Evolutionary conservation across 2,329 filamentous ascomycete genomes (phyloP).

Genomic region (Fusarium pseudograminearum): DNA sequence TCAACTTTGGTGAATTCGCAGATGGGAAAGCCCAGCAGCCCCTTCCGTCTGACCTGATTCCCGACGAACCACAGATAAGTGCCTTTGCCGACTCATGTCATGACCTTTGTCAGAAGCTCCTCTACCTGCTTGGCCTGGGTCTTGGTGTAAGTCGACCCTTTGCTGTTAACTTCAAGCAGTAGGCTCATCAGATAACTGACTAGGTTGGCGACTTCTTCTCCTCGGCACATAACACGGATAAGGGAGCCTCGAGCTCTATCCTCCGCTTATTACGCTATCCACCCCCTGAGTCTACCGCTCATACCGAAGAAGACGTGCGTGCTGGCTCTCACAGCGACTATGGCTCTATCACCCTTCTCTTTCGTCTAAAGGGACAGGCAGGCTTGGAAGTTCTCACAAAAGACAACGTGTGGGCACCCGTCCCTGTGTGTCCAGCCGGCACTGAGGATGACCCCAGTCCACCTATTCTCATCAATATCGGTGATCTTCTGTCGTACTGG

Average conservation of each 20-base stretch:
- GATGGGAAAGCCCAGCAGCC: slow-evolving; percentile 79
- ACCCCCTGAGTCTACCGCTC: slow-evolving; percentile 58
- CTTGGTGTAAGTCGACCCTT: slow-evolving; percentile 66
- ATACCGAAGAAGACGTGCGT: slow-evolving; percentile 73
- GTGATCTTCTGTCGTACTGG: slow-evolving; percentile 83
- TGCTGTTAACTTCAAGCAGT: background rate
- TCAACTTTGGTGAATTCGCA: slow-evolving; percentile 88
- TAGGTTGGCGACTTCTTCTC: slow-evolving; percentile 67
- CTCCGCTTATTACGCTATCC: slow-evolving; percentile 82
- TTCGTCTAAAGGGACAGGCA: slow-evolving; percentile 85
- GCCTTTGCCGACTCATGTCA: slow-evolving; percentile 79
- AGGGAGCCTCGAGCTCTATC: slow-evolving; percentile 66
- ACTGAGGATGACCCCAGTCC: slow-evolving; percentile 70
- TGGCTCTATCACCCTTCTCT: slow-evolving; percentile 78
- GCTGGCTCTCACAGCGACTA: slow-evolving; percentile 96
- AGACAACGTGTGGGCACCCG: slow-evolving; percentile 68
- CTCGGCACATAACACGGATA: slow-evolving; percentile 60
- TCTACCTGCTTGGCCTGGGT: slow-evolving; percentile 82
- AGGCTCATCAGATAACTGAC: slow-evolving; percentile 7
- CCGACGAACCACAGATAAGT: slow-evolving; percentile 70
- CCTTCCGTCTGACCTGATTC: slow-evolving; percentile 73
- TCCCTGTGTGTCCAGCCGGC: slow-evolving; percentile 73
- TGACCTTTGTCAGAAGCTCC: slow-evolving; percentile 76
- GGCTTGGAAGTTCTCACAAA: slow-evolving; percentile 84
- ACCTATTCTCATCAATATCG: slow-evolving; percentile 85